Evolutionary conservation across 169 alveolate species (phyloP).

Genomic region (Pseudocohnilembus persalinus): DNA sequence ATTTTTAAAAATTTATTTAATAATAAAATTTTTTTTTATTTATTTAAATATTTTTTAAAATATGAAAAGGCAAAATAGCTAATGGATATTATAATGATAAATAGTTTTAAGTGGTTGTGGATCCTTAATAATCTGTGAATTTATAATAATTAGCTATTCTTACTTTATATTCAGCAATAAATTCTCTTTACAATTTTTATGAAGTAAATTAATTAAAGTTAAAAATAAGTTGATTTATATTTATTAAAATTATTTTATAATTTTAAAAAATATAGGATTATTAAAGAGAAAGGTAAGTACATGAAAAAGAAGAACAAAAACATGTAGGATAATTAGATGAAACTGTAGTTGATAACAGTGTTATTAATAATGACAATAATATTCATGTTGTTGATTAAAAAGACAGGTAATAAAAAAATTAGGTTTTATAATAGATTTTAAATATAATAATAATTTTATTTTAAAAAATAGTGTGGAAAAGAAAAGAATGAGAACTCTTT

Average conservation of each 20-base stretch:
- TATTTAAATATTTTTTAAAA: neutral
- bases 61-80: slow-evolving; percentile 8
- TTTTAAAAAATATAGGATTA: neutral
- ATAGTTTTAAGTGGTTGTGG: slow-evolving; percentile 17
- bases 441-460: neutral
- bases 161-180: neutral
- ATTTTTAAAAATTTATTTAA: neutral
- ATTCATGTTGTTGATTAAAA: too few species aligned
- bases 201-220: neutral
- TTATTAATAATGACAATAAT: too few species aligned
- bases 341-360: neutral
- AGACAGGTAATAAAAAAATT: slow-evolving; percentile 2
- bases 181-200: neutral
- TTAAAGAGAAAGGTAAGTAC: neutral
- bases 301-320: neutral
- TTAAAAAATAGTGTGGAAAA: neutral
- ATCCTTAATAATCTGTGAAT: neutral
- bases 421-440: neutral
- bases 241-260: too few species aligned
- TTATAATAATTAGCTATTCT: neutral
- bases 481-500: slow-evolving; percentile 9
- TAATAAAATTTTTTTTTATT: neutral
- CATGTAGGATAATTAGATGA: neutral
- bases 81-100: slow-evolving; percentile 19
- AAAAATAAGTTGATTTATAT: too few species aligned